phyloP scores from a whole-genome alignment of 169 alveolate species.

The Babesia bovis region DNA sequence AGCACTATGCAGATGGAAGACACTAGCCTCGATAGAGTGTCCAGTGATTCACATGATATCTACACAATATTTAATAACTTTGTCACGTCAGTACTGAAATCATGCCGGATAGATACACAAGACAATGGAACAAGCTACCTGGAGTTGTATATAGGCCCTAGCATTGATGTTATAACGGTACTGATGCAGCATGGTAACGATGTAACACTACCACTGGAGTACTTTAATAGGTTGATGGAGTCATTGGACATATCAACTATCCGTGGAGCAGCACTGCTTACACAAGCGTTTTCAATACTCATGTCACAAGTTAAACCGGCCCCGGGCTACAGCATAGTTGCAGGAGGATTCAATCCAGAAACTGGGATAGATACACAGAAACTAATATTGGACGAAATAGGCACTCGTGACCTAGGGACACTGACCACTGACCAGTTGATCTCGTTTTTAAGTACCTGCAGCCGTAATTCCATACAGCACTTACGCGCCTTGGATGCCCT shows the following conservation, averaged over 20 bases:
- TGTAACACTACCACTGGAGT: neutral
- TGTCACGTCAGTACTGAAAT: neutral
- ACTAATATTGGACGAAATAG: slow-evolving; percentile 14
- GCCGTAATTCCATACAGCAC: slow-evolving; percentile 8
- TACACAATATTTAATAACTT: neutral
- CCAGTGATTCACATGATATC: too few species aligned
- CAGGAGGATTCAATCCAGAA: too few species aligned
- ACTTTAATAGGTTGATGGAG: neutral
- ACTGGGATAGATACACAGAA: too few species aligned
- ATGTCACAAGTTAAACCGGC: too few species aligned
- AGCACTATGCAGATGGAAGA: too few species aligned
- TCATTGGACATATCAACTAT: neutral
- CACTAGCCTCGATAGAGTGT: too few species aligned
- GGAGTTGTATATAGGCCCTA: slow-evolving; percentile 11
- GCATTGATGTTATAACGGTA: slow-evolving; percentile 1
- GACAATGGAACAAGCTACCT: slow-evolving; percentile 7
- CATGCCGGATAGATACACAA: neutral
- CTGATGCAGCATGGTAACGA: neutral
- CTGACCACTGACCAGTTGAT: slow-evolving; percentile 13
- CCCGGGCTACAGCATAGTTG: too few species aligned
- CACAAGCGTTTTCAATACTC: slow-evolving; percentile 5
- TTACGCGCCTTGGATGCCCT: slow-evolving; percentile 18
- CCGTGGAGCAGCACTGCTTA: neutral
- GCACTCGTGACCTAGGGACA: slow-evolving; percentile 15
- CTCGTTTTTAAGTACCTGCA: neutral